A percentile compares a stretch with the other conserved stretches of the same genome.
Evolutionary conservation across 192 early-diverging fungal species (phyloP).

Genomic region (Phlyctochytrium bullatum): DNA sequence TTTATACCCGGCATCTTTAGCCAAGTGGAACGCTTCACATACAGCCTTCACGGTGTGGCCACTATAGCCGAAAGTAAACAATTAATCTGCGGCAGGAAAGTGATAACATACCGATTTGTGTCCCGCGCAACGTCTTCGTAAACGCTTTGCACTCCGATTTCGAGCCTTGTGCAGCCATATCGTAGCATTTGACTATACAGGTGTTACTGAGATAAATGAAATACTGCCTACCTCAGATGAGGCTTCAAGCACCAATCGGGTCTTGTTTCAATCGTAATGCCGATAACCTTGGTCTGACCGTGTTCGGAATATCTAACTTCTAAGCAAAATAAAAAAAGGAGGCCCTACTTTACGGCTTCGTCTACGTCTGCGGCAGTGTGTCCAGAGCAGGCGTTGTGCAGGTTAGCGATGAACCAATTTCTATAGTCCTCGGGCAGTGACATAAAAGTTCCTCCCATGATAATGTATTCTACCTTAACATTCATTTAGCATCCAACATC

Average conservation of each 20-base stretch:
- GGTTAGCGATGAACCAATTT: constrained; percentile 95
- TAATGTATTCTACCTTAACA: constrained; percentile 80
- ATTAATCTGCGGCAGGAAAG: constrained; percentile 4
- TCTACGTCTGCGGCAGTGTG: constrained; percentile 86
- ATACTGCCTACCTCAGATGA: constrained; percentile 58
- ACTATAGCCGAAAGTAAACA: constrained; percentile 27
- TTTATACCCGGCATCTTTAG: constrained; percentile 98
- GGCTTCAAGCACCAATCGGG: constrained; percentile 98
- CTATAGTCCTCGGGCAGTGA: constrained; percentile 91
- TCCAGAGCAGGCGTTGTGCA: constrained; percentile 96
- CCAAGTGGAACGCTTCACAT: constrained; percentile 94
- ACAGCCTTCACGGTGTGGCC: constrained; percentile 99
- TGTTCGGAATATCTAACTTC: constrained; percentile 84
- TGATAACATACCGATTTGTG: constrained; percentile 70
- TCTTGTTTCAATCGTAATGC: constrained; percentile 98
- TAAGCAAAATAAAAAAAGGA: background rate
- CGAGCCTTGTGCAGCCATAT: constrained; percentile 97
- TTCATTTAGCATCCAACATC: background rate
- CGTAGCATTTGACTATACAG: constrained; percentile 88
- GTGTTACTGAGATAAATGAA: background rate
- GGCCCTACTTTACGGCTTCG: constrained; percentile 83
- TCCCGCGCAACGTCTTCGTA: constrained; percentile 99
- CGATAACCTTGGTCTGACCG: constrained; percentile 94
- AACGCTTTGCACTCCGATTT: constrained; percentile 98
- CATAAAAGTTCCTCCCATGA: constrained; percentile 99